A percentile compares a stretch with the other conserved stretches of the same genome.
Evolutionary conservation across 306 rosid species (phyloP).

Genomic region (Prosopis cineraria): DNA sequence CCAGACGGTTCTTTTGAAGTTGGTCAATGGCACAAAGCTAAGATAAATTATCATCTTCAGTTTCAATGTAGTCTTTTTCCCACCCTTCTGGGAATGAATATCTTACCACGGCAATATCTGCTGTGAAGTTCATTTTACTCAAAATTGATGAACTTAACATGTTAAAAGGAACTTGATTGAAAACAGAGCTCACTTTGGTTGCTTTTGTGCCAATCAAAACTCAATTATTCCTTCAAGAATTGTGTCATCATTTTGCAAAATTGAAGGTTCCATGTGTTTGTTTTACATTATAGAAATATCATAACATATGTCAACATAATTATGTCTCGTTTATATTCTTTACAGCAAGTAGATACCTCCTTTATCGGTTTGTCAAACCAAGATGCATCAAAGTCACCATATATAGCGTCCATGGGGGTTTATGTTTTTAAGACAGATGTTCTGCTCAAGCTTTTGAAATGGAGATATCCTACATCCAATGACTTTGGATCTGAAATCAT

Average conservation of each 20-base stretch:
- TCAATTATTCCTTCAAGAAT: slow-evolving; percentile 12
- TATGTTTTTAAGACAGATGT: slow-evolving; percentile 79
- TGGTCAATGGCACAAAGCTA: slow-evolving; percentile 3
- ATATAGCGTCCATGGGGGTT: slow-evolving; percentile 94
- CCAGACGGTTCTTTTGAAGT: neutral
- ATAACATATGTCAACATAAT: slow-evolving; percentile 10
- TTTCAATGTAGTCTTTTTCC: neutral
- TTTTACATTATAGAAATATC: slow-evolving; percentile 17
- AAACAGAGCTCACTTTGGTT: slow-evolving; percentile 21
- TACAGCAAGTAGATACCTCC: slow-evolving; percentile 82
- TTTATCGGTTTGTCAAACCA: slow-evolving; percentile 66
- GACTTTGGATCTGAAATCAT: slow-evolving; percentile 98
- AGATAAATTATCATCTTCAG: neutral
- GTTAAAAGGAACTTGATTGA: slow-evolving; percentile 8
- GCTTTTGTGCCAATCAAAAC: slow-evolving; percentile 7
- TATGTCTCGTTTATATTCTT: slow-evolving; percentile 33
- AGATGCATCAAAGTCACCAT: slow-evolving; percentile 62
- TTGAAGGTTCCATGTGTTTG: neutral
- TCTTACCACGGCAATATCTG: neutral
- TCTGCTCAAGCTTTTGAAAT: slow-evolving; percentile 74
- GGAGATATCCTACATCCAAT: slow-evolving; percentile 85
- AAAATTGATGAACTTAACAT: neutral
- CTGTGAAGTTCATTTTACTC: neutral
- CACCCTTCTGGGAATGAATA: neutral
- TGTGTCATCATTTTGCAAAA: slow-evolving; percentile 4